Percentiles rank a stretch among this genome's conserved stretches.
phyloP scores from a whole-genome alignment of 768 basidiomycete genomes.

The Pleurotus eryngii region DNA sequence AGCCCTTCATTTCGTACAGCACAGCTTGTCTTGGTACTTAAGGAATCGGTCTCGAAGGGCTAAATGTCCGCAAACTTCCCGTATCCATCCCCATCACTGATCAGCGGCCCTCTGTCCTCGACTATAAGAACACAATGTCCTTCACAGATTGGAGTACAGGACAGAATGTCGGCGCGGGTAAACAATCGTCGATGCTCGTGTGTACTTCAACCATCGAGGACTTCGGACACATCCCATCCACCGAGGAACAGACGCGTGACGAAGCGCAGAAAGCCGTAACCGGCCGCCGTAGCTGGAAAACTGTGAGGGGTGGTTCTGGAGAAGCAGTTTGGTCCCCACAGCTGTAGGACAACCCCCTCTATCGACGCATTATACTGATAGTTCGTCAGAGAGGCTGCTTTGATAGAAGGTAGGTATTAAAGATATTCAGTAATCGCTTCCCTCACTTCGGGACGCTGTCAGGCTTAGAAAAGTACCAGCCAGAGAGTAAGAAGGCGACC shows the following conservation, averaged over 20 bases:
- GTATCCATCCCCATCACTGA: background rate
- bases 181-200: constrained; percentile 23
- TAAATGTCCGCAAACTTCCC: background rate
- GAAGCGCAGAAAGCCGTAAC: constrained; percentile 36
- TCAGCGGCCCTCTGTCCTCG: background rate
- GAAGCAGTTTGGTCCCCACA: constrained; percentile 62
- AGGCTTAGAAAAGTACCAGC: constrained; percentile 51
- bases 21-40: background rate
- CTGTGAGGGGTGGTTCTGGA: constrained; percentile 38
- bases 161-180: background rate
- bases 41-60: background rate
- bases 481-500: constrained; percentile 44
- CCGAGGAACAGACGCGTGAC: constrained; percentile 28
- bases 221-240: constrained; percentile 36
- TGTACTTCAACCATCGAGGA: constrained; percentile 37
- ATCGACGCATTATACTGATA: background rate
- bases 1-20: background rate
- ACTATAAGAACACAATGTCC: background rate
- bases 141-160: constrained; percentile 4
- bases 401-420: constrained; percentile 45
- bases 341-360: constrained; percentile 22
- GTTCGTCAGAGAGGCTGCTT: constrained; percentile 39
- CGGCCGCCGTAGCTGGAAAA: constrained; percentile 53
- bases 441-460: background rate
- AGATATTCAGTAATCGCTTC: background rate